Base-by-base conservation (phyloP, 2,329 filamentous ascomycete genomes). In the Paradendryphiella salina region DNA sequence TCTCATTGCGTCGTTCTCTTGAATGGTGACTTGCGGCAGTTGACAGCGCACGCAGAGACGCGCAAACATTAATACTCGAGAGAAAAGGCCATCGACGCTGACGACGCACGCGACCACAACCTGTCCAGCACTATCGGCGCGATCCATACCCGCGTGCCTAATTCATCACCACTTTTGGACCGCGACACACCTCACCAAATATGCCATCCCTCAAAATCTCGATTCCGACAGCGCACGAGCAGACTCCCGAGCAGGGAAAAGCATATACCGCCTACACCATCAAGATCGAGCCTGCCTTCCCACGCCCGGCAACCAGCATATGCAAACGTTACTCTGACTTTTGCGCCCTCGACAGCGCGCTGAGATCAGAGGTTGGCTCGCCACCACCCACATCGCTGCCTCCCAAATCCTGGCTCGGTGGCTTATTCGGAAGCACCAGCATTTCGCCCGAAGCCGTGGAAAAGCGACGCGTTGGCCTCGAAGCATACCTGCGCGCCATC, bases 311-410 rank as follows among this genome's bases (percentile, higher is more conserved):
- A 4, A 88, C 87, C 63, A 86, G 88, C 58, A 79, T 91, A 4
- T 84, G 86, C 65, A 93, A 92, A 74, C 87, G 89, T 64, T 95
- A 93, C 78, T 90, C 86, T 45, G 89, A 94, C 69, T 94, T 94
- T 67, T 77, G 78, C 47, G 71, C 79, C 38, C 83, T 95, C 13
- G 84, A 94, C 74, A 72, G 77, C 23, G 74, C 81, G 3, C 80
- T 95, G 7, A 78, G 79, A 15, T 75, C 80, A 33, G 77, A 84
- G 41, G 81, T 86, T 49, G 84, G 85, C 61, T 67, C 77, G 17
- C 72, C 87, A 15, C 88, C 89, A 6, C 89, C 89, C 0, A 77
- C 78, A 1, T 76, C 86, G 0, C 78, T 93, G 1, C 89, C 89
- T 1, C 76, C 76, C 11, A 94, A 94, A 70, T 85, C 85, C 38